These are phyloP conservation scores for Wickerhamiella cacticola DNA, from an alignment of 805 yeast genomes.

Conservation along the genomic window DNA sequence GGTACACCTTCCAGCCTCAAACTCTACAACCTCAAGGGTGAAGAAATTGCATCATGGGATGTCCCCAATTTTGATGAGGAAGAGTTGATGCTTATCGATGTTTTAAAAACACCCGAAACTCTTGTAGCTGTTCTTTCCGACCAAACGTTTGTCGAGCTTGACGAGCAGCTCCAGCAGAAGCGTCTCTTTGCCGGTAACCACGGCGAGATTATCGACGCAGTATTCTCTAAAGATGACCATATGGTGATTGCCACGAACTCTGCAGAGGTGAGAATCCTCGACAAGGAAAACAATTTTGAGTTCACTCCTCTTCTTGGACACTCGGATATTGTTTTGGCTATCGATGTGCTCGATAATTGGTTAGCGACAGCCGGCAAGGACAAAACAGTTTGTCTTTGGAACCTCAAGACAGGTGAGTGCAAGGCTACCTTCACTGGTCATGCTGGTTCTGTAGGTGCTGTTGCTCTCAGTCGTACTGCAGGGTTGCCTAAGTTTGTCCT, in stretches of 20 bases:
- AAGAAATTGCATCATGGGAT: constrained; percentile 18
- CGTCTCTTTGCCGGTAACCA: constrained; percentile 69
- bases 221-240: constrained; percentile 44
- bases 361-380: constrained; percentile 88
- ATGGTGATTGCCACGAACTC: constrained; percentile 90
- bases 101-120: constrained; percentile 7
- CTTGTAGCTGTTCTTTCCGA: constrained; percentile 46
- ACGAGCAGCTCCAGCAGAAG: constrained; percentile 22
- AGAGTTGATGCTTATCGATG: constrained; percentile 15
- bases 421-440: constrained; percentile 73
- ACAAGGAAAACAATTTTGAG: constrained; percentile 29
- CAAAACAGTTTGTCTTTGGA: constrained; percentile 74
- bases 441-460: constrained; percentile 73
- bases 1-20: constrained; percentile 17
- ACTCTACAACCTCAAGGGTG: constrained; percentile 19
- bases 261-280: constrained; percentile 65
- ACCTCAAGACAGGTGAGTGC: constrained; percentile 34
- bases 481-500: constrained; percentile 52
- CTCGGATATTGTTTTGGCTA: constrained; percentile 64
- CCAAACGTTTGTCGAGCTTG: constrained; percentile 57
- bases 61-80: constrained; percentile 17
- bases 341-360: constrained; percentile 82
- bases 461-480: constrained; percentile 47
- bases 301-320: constrained; percentile 66
- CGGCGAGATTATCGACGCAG: constrained; percentile 77